Conservation (phyloP, 129 eudicot genomes). For the Flaveria brownii region DNA sequence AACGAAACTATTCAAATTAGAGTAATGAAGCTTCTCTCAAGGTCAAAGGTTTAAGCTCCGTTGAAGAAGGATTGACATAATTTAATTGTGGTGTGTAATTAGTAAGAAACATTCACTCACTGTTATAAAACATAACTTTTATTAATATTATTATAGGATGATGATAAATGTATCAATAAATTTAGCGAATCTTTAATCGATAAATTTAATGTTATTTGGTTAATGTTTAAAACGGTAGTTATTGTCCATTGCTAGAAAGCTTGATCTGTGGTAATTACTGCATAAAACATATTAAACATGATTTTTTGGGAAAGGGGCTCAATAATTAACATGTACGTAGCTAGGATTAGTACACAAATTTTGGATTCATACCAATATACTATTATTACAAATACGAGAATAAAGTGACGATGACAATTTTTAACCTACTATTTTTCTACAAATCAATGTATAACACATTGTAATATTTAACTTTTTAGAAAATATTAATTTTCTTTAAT, state of each 20-base stretch:
- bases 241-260: neutral
- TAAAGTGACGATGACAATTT: constrained; percentile 35
- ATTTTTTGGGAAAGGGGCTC: neutral
- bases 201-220: neutral
- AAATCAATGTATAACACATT: no score
- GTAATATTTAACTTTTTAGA: no score
- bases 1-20: no score
- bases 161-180: neutral
- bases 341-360: constrained; percentile 13
- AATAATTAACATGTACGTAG: neutral
- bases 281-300: no score
- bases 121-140: no score
- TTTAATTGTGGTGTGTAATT: no score
- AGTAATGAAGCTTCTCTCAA: no score
- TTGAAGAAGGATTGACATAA: no score
- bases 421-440: constrained; percentile 22
- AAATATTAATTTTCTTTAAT: no score
- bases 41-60: no score
- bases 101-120: no score
- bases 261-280: no score
- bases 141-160: neutral
- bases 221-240: neutral
- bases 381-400: constrained; percentile 15
- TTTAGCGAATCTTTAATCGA: neutral
- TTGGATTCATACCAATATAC: constrained; percentile 25